Base-by-base conservation (phyloP, 768 basidiomycete genomes). In the Lanmaoa rubissima region DNA sequence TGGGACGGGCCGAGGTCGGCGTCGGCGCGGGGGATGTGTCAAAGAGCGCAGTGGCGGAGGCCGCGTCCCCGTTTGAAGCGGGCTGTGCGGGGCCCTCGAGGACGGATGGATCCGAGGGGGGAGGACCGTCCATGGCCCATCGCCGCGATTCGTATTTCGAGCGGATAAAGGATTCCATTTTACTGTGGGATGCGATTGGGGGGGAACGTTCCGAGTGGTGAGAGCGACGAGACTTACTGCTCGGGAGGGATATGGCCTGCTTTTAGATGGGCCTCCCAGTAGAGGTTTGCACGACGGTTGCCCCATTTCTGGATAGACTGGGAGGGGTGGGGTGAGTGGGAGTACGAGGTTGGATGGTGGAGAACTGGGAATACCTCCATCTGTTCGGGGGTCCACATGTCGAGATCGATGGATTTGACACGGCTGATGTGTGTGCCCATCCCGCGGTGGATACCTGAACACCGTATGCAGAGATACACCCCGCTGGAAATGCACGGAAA, bases 391-490 rank as follows among this genome's bases (percentile, higher is more conserved):
- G 93, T 96, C 96, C 96, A 99, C 17, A 90, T 84, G 65, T 99
- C 96, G 52, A 99, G 85, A 75, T 99, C 96, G 53, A 99, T 92
- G 3, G 94, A 96, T 69, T 97, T 97, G 70, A 99, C 91, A 69
- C 90, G 92, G 75, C 90, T 92, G 72, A 98, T 97, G 73, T 99
- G 96, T 0, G 96, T 98, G 57, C 96, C 96, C 93, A 99, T 94
- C 40, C 92, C 89, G 42, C 96, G 87, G 74, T 99, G 96, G 55
- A 98, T 91, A 31, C 96, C 96, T 14, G 95, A 98, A 74, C 96
- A 99, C 56, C 96, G 85, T 61, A 99, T 97, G 70, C 96, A 99
- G 39, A 98, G 79, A 69, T 94, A 97, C 2, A 94, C 88, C 24
- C 96, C 96, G 28, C 92, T 94, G 59, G 21, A 54, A 54, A 57